Percentiles rank a stretch among this genome's conserved stretches.
These are phyloP conservation scores for Ploettnerulaceae sp. DNA, from an alignment of 2,329 filamentous ascomycete genomes.

Conservation along the genomic window DNA sequence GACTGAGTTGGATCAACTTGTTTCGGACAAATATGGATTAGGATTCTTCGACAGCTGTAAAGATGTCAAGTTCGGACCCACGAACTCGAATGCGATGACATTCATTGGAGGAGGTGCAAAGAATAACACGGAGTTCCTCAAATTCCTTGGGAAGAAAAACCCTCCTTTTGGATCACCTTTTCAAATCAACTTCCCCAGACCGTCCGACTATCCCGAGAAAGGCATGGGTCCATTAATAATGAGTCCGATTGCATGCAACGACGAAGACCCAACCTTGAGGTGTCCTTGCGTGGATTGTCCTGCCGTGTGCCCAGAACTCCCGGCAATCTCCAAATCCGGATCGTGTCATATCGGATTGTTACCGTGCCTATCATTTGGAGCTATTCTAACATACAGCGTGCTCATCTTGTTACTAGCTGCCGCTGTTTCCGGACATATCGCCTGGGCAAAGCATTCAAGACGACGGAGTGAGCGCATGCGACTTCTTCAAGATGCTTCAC, in stretches of 20 bases:
- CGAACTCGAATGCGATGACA: conserved; percentile 89
- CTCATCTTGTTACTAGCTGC: conserved; percentile 64
- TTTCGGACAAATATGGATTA: conserved; percentile 76
- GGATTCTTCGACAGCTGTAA: conserved; percentile 98
- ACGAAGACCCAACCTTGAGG: conserved; percentile 75
- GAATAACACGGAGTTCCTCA: conserved; percentile 80
- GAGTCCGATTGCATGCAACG: conserved; percentile 81
- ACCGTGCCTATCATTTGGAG: conserved; percentile 91
- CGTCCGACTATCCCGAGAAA: conserved; percentile 52
- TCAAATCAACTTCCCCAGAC: conserved; percentile 87
- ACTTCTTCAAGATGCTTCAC: conserved; percentile 75
- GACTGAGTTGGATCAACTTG: conserved; percentile 83
- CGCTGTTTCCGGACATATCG: conserved; percentile 67
- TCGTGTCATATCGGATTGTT: conserved; percentile 79
- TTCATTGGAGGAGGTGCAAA: conserved; percentile 94
- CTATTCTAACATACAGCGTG: conserved; percentile 79
- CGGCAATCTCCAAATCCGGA: conserved; percentile 63
- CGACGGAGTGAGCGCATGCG: conserved; percentile 78
- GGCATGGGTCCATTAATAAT: conserved; percentile 70
- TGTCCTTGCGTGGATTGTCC: conserved; percentile 95
- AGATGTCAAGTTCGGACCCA: conserved; percentile 95
- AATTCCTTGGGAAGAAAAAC: conserved; percentile 91
- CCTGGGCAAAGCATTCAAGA: conserved; percentile 67
- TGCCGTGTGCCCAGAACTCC: conserved; percentile 75
- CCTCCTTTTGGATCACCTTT: conserved; percentile 83